These are phyloP conservation scores for Phoenix dactylifera DNA, from an alignment of 176 grass and related monocot genomes.

Conservation along the genomic window DNA sequence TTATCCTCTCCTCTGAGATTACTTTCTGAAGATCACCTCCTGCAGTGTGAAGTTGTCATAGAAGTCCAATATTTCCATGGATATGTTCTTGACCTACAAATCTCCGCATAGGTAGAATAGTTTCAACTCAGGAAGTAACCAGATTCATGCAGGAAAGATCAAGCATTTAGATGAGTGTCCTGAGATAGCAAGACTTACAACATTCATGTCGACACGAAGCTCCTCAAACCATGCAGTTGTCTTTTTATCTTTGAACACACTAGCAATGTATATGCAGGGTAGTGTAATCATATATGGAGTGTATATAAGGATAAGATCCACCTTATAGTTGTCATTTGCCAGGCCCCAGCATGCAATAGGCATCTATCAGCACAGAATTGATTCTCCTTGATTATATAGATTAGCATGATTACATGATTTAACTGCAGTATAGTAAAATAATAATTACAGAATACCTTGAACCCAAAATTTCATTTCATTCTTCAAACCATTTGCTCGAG, in stretches of 20 bases:
- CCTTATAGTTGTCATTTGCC: constrained; percentile 92
- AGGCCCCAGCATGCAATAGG: constrained; percentile 53
- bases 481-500: too few species aligned
- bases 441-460: too few species aligned
- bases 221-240: constrained; percentile 82
- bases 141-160: background rate
- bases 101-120: background rate
- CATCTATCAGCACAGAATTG: constrained; percentile 4
- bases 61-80: constrained; percentile 94
- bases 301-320: constrained; percentile 89
- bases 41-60: constrained; percentile 61
- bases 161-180: background rate
- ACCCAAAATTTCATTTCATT: too few species aligned
- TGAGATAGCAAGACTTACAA: constrained; percentile 27
- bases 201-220: constrained; percentile 88
- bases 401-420: background rate
- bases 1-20: constrained; percentile 63
- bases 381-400: background rate
- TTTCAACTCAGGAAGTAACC: background rate
- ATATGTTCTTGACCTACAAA: constrained; percentile 70
- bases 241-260: constrained; percentile 73
- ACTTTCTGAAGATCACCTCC: constrained; percentile 30
- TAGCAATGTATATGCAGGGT: constrained; percentile 92
- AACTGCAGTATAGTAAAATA: background rate
- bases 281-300: constrained; percentile 95